Evolutionary conservation across 192 early-diverging fungal species (phyloP), one percentile per base, ranked within the genome.

Genomic region (Glomus cerebriforme): DNA sequence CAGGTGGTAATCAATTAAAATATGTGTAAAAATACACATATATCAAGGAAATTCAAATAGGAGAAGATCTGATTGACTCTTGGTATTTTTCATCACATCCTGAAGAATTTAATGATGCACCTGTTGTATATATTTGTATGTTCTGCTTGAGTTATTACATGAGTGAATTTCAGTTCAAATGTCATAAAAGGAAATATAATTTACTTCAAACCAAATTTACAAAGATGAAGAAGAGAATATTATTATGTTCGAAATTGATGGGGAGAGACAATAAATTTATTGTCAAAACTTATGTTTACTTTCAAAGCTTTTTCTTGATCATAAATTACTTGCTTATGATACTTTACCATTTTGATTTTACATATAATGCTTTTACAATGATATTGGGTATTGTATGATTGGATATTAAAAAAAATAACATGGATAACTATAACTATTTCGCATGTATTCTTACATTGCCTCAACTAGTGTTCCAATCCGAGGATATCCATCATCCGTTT

Each of bases 41-140:
- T 81, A 88, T 99, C 85, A 92, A 96, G 75, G 77, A 88, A 66
- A 96, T 99, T 63, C 89, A 95, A 77, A 96, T 99, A 83, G 98
- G 98, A 59, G 87, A 93, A 83, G 89, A 92, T 81, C 90, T 93
- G 79, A 91, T 98, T 39, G 95, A 97, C 83, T 89, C 96, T 1
- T 99, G 98, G 98, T 99, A 99, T 85, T 98, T 98, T 87, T 97
- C 96, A 32, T 96, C 98, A 0, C 98, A 98, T 69, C 97, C 98
- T 4, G 85, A 89, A 63, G 96, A 98, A 80, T 96, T 91, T 81
- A 89, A 92, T 7, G 87, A 94, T 58, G 86, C 87, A 15, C 90
- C 90, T n/a, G 84, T 84, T 8, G 81, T 99, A 5, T 97, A 96
- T 79, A 92, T 99, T 39, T 99, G 98, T 83, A 95, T 98, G 80